Percentiles rank a stretch among this genome's conserved stretches.
These are phyloP conservation scores for Boletus coccyginus DNA, from an alignment of 768 basidiomycete genomes.

Conservation along the genomic window DNA sequence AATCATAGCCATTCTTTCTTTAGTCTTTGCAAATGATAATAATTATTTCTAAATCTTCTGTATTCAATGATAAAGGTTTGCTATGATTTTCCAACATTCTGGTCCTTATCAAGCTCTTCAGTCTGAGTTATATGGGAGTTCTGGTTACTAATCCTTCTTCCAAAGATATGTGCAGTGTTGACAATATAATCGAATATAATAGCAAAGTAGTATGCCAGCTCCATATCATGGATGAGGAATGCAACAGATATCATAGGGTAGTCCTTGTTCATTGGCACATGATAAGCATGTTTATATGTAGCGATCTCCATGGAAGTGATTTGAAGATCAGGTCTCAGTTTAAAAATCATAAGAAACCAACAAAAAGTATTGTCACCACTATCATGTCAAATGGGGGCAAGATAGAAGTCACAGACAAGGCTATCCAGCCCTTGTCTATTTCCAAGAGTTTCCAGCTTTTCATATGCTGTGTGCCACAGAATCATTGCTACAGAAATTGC, in stretches of 20 bases:
- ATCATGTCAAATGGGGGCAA: conserved; percentile 1
- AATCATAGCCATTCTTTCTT: conserved; percentile 7
- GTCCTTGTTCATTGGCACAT: not conserved
- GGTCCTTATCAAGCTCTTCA: not conserved
- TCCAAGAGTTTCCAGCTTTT: not conserved
- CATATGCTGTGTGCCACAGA: conserved; percentile 4
- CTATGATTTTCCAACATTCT: not conserved
- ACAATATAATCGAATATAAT: not conserved
- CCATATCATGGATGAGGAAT: not conserved
- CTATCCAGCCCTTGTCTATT: not conserved
- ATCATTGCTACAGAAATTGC: not conserved
- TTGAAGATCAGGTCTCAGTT: too few species aligned
- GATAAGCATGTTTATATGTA: not conserved
- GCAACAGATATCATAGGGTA: not conserved
- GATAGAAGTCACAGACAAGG: not conserved
- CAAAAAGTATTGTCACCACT: not conserved
- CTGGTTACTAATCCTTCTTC: not conserved
- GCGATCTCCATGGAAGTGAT: not conserved
- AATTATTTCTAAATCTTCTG: not conserved
- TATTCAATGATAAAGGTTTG: not conserved
- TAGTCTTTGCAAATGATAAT: not conserved
- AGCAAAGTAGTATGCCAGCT: not conserved
- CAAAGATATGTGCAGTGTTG: not conserved
- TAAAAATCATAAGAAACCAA: not conserved
- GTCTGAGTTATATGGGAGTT: not conserved